A percentile compares a stretch with the other conserved stretches of the same genome.
Conservation (phyloP, 2,329 filamentous ascomycete genomes). For the Ophiostoma fasciatum region DNA sequence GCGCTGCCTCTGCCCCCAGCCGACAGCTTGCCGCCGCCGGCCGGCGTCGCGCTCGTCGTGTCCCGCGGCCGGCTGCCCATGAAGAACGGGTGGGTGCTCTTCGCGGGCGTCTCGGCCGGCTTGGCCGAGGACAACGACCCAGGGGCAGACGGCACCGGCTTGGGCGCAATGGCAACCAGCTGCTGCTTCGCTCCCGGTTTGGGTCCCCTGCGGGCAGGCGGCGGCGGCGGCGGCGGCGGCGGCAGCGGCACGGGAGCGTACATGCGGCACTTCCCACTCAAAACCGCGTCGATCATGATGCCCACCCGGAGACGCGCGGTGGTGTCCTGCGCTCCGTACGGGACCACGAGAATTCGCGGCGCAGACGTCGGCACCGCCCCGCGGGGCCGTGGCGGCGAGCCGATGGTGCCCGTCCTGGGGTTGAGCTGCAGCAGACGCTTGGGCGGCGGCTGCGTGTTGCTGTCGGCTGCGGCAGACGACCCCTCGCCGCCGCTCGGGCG, state of each 20-base stretch:
- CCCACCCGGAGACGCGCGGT: slow-evolving; percentile 6
- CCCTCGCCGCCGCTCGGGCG: too few relatives aligned
- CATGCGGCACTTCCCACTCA: slow-evolving; percentile 2
- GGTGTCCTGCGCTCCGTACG: slow-evolving; percentile 5
- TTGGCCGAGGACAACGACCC: too few relatives aligned
- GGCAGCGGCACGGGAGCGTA: too few relatives aligned
- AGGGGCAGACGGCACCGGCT: neutral
- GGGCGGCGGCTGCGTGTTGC: slow-evolving; percentile 14
- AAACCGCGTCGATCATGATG: slow-evolving; percentile 3
- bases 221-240: too few relatives aligned
- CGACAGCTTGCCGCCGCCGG: too few relatives aligned
- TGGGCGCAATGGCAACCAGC: slow-evolving; percentile 1
- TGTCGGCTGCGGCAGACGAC: too few relatives aligned
- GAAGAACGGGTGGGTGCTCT: slow-evolving; percentile 49
- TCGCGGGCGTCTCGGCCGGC: too few relatives aligned
- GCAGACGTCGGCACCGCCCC: neutral
- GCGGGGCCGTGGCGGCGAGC: slow-evolving; percentile 38
- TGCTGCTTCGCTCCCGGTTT: too few relatives aligned
- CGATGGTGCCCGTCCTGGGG: slow-evolving; percentile 44
- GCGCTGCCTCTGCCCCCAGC: neutral
- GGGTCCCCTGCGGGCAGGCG: too few relatives aligned
- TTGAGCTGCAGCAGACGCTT: slow-evolving; percentile 42
- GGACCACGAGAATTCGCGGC: neutral
- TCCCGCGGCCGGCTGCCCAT: too few relatives aligned
- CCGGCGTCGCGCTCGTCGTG: too few relatives aligned